These are phyloP conservation scores for Pholiota microspora DNA, from an alignment of 768 basidiomycete genomes.

Conservation along the genomic window DNA sequence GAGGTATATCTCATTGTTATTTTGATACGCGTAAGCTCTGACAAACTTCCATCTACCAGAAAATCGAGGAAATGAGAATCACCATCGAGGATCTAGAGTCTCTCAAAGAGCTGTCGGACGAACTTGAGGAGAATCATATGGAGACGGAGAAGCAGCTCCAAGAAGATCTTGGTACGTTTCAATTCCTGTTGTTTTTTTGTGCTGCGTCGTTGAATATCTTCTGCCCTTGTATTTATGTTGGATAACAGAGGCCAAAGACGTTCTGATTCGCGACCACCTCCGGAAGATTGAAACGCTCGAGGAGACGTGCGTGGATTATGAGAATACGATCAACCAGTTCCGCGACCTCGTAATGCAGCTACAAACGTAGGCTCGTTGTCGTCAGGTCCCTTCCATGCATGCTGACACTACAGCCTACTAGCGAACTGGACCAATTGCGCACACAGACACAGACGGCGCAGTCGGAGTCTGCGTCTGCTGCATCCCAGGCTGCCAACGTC, in stretches of 20 bases:
- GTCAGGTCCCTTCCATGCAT: neutral
- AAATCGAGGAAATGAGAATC: constrained; percentile 97
- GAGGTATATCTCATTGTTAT: constrained; percentile 52
- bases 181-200: neutral
- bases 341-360: constrained; percentile 85
- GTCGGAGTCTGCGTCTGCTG: constrained; percentile 77
- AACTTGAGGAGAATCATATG: constrained; percentile 93
- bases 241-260: constrained; percentile 62
- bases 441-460: constrained; percentile 84
- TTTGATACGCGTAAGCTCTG: neutral
- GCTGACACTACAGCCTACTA: constrained; percentile 26
- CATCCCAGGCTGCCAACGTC: constrained; percentile 88
- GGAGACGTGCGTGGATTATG: constrained; percentile 80
- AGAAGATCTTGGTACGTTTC: constrained; percentile 78
- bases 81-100: constrained; percentile 96
- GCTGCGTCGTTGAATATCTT: too few species aligned
- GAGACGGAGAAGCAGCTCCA: constrained; percentile 91
- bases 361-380: constrained; percentile 58
- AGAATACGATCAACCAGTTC: constrained; percentile 88
- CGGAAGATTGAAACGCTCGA: constrained; percentile 69
- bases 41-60: constrained; percentile 43
- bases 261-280: constrained; percentile 62
- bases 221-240: too few species aligned
- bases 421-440: constrained; percentile 84
- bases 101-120: constrained; percentile 93